Conservation (phyloP, 1,284 basidiomycete genomes). For the Pisolithus thermaeus region DNA sequence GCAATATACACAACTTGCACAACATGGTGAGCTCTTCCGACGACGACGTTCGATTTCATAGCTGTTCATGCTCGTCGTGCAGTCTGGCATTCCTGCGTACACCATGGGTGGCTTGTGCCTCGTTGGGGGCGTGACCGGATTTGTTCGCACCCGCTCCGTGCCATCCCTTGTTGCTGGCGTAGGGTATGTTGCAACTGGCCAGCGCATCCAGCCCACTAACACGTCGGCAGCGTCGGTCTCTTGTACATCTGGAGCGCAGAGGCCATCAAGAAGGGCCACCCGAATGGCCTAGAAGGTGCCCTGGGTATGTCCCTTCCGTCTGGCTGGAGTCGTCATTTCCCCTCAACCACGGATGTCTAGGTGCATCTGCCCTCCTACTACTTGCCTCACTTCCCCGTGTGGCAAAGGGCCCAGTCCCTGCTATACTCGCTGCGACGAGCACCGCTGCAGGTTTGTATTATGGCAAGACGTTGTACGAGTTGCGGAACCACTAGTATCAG, state of each 20-base stretch:
- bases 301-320: conserved; percentile 47
- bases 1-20: not conserved
- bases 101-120: conserved; percentile 75
- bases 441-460: conserved; percentile 65
- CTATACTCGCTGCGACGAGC: conserved; percentile 59
- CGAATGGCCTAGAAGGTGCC: conserved; percentile 71
- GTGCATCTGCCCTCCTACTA: conserved; percentile 72
- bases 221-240: conserved; percentile 55
- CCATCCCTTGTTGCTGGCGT: conserved; percentile 80
- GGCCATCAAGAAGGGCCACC: conserved; percentile 63
- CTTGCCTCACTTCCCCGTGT: conserved; percentile 75
- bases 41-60: conserved; percentile 1
- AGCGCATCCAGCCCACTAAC: not conserved
- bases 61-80: conserved; percentile 23
- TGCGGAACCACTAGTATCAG: conserved; percentile 30
- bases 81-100: conserved; percentile 81
- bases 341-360: conserved; percentile 32
- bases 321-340: not conserved
- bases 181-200: conserved; percentile 38
- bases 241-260: conserved; percentile 74
- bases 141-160: conserved; percentile 61
- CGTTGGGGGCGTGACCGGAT: conserved; percentile 72
- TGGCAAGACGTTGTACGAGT: conserved; percentile 53
- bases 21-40: conserved; percentile 24
- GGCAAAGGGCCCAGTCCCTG: conserved; percentile 72